phyloP scores from a whole-genome alignment of 306 rosid species.

The Argentina anserina region DNA sequence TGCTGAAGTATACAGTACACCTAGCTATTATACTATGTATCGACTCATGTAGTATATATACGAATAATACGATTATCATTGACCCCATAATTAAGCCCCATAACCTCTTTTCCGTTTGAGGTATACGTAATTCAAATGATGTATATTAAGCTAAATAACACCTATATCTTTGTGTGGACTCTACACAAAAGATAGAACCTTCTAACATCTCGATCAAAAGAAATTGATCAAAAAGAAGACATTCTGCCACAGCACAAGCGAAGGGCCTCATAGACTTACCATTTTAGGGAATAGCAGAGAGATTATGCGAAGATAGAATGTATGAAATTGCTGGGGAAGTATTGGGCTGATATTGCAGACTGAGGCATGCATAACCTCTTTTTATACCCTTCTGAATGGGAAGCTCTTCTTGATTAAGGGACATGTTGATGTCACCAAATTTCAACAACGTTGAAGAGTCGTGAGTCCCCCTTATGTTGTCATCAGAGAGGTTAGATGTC shows the following conservation, averaged over 20 bases:
- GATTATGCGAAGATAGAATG: not conserved
- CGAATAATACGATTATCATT: too few species aligned
- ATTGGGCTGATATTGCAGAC: not conserved
- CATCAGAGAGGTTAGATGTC: conserved; percentile 12
- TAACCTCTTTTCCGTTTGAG: too few species aligned
- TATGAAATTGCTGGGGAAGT: not conserved
- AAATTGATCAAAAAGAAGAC: not conserved
- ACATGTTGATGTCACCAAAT: not conserved
- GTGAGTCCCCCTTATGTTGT: not conserved
- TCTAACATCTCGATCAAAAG: not conserved
- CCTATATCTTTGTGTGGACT: not conserved
- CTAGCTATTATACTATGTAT: too few species aligned
- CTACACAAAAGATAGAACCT: not conserved
- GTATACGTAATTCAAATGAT: not conserved
- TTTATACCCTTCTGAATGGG: not conserved
- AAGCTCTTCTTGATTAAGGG: not conserved
- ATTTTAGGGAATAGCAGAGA: not conserved
- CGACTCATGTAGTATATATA: not conserved
- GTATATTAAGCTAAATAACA: not conserved
- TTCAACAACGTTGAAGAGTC: conserved; percentile 1
- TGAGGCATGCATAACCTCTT: not conserved
- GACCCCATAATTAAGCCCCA: too few species aligned
- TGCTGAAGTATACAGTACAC: not conserved
- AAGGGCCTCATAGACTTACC: not conserved
- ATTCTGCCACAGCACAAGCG: not conserved